A percentile compares a stretch with the other conserved stretches of the same genome.
These are phyloP conservation scores for Danielozyma ontarioensis DNA, from an alignment of 805 yeast species.

Conservation along the genomic window DNA sequence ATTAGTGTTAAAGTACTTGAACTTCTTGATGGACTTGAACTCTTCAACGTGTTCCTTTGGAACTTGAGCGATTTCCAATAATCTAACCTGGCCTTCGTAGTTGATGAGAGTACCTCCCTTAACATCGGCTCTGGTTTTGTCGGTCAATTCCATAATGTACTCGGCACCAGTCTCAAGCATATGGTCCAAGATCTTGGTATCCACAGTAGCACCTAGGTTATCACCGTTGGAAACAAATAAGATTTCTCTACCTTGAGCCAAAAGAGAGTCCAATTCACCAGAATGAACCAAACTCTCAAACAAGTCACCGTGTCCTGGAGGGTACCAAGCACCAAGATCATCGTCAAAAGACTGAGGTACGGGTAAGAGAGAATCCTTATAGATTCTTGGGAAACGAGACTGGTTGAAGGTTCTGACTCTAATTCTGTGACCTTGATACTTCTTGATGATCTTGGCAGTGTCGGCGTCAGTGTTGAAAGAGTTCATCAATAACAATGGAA, in stretches of 20 bases:
- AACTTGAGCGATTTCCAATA: conserved; percentile 96
- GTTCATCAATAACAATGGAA: conserved; percentile 95
- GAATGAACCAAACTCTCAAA: conserved; percentile 85
- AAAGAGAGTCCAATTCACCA: conserved; percentile 85
- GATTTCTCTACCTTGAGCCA: conserved; percentile 91
- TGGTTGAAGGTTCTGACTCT: conserved; percentile 95
- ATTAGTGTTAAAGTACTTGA: conserved; percentile 96
- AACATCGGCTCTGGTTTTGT: conserved; percentile 98
- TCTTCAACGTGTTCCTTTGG: conserved; percentile 98
- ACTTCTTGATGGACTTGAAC: conserved; percentile 95
- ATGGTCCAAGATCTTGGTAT: conserved; percentile 82
- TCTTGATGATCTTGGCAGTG: conserved; percentile 91
- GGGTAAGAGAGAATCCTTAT: conserved; percentile 92
- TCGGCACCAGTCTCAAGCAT: conserved; percentile 90
- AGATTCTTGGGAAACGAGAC: conserved; percentile 95
- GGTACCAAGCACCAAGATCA: conserved; percentile 87
- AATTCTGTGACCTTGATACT: conserved; percentile 94
- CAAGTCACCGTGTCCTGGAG: conserved; percentile 99
- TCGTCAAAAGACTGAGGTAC: conserved; percentile 78
- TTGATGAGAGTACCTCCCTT: conserved; percentile 98
- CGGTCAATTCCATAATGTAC: conserved; percentile 97
- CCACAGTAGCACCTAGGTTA: conserved; percentile 97
- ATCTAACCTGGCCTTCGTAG: conserved; percentile 90
- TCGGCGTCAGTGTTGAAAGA: conserved; percentile 97
- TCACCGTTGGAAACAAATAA: conserved; percentile 97